phyloP scores from a whole-genome alignment of 352 stramenopile genomes.

The Globisporangium parvum region DNA sequence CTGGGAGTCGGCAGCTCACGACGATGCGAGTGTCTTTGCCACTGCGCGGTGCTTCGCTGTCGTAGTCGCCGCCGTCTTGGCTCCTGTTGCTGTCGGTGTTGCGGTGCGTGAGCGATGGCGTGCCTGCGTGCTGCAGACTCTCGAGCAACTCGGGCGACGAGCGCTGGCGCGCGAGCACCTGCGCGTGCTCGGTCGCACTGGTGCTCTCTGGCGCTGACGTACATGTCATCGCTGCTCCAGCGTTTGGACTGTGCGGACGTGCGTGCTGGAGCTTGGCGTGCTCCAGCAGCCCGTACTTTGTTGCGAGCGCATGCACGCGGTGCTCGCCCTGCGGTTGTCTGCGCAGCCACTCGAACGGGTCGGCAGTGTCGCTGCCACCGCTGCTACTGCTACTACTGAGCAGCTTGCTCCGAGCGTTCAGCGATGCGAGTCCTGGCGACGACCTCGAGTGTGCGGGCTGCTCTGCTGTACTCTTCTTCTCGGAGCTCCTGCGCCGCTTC shows the following conservation, averaged over 20 bases:
- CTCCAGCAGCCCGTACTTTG: slow-evolving; percentile 35
- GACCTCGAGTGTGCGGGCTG: neutral
- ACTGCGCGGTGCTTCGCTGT: neutral
- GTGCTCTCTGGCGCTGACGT: neutral
- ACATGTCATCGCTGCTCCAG: neutral
- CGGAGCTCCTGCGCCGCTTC: slow-evolving; percentile 6
- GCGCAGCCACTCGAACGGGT: slow-evolving; percentile 60
- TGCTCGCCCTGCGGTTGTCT: slow-evolving; percentile 42
- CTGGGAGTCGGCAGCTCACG: slow-evolving; percentile 50
- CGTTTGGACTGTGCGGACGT: neutral
- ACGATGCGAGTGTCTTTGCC: slow-evolving; percentile 19
- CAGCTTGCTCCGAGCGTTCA: slow-evolving; percentile 1
- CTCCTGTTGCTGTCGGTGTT: neutral
- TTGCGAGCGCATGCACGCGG: slow-evolving; percentile 38
- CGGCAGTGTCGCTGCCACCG: slow-evolving; percentile 11
- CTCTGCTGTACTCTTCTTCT: neutral
- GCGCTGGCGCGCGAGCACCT: neutral
- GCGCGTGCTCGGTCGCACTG: too few relatives aligned
- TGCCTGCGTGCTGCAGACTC: neutral
- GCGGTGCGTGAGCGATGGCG: neutral
- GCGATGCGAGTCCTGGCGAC: neutral
- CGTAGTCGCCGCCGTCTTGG: neutral
- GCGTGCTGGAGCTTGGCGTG: slow-evolving; percentile 19
- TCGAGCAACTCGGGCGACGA: neutral
- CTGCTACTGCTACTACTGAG: neutral